These are phyloP conservation scores for Hypericum perforatum DNA, from an alignment of 345 rosid genomes.

Conservation along the genomic window DNA sequence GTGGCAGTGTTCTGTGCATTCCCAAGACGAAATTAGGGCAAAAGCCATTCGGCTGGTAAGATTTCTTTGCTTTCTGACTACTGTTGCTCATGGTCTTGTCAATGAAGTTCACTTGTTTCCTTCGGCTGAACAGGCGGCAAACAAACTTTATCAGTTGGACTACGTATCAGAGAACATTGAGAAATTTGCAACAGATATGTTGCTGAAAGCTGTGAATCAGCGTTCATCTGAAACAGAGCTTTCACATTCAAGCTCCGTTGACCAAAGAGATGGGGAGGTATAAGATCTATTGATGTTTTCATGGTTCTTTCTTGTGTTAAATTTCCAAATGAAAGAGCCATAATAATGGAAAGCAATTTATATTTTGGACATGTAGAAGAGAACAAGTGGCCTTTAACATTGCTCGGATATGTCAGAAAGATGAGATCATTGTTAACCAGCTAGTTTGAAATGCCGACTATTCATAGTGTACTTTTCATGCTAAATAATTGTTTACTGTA, in stretches of 20 bases:
- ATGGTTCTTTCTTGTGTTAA: not conserved
- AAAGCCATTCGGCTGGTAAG: constrained; percentile 93
- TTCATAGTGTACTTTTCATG: too few relatives aligned
- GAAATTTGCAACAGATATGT: constrained; percentile 72
- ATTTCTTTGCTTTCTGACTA: constrained; percentile 5
- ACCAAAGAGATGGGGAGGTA: constrained; percentile 64
- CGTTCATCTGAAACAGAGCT: constrained; percentile 28
- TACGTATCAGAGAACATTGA: constrained; percentile 64
- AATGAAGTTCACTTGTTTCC: not conserved
- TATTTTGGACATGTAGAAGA: too few relatives aligned
- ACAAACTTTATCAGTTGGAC: constrained; percentile 80
- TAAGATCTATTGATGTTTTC: not conserved
- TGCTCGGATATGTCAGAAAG: too few relatives aligned
- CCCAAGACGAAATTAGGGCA: constrained; percentile 83
- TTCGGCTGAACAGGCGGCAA: constrained; percentile 57
- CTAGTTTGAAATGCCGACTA: too few relatives aligned
- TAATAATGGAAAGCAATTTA: too few relatives aligned
- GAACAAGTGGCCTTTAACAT: too few relatives aligned
- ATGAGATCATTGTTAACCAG: too few relatives aligned
- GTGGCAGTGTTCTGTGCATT: constrained; percentile 85
- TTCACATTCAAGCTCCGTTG: constrained; percentile 33
- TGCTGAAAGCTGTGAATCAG: constrained; percentile 55
- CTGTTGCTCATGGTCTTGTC: not conserved
- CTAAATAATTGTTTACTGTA: too few relatives aligned
- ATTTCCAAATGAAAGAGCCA: not conserved